Evolutionary conservation across 2,329 filamentous ascomycete genomes (phyloP), one percentile per base, ranked within the genome.

Genomic region (Fonsecaea erecta): DNA sequence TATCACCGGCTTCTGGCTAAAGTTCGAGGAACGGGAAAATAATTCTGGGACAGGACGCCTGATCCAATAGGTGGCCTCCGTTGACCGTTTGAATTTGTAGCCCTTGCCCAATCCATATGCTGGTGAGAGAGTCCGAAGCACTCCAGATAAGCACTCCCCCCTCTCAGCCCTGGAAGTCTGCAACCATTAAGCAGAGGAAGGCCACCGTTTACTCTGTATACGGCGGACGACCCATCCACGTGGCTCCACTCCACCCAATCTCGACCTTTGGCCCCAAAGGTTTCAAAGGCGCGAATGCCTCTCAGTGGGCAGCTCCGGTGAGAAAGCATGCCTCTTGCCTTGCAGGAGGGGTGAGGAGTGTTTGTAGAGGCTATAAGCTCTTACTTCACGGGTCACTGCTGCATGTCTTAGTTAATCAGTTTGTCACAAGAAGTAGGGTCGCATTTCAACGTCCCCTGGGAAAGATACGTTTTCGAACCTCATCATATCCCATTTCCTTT

Each of bases 11-110:
- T 8, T 35, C n/a, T 28, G 4, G 16, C 54, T 46, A 26, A 18
- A 43, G 35, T 37, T 48, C 18, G 18, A 37, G 40, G 4, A 14
- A 53, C 34, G 52, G 51, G 35, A 28, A 37, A n/a, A 24, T 46
- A 37, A 35, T 30, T 26, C 16, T 48, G 21, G 35, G 12, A 64
- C 37, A 60, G 62, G 62, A 55, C 55, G 62, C 62, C 62, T 64
- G 48, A 63, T 54, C 14, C 21, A 63, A 35, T 43, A 40, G 18
- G 51, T 53, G 51, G 51, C 26, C 30, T n/a, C n/a, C 12, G 12
- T n/a, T 53, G 26, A 18, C 26, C 26, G 51, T 53, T 53, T 53
- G n/a, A 53, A n/a, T 26, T 53, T n/a, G 51, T 53, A 24, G 11
- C 43, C 21, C 9, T 48, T 14, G 5, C 8, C 14, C 18, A 48